Evolutionary conservation across 1,139 yeast genomes (phyloP), one percentile per base, ranked within the genome.

Genomic region (Zygoascus meyerae): DNA sequence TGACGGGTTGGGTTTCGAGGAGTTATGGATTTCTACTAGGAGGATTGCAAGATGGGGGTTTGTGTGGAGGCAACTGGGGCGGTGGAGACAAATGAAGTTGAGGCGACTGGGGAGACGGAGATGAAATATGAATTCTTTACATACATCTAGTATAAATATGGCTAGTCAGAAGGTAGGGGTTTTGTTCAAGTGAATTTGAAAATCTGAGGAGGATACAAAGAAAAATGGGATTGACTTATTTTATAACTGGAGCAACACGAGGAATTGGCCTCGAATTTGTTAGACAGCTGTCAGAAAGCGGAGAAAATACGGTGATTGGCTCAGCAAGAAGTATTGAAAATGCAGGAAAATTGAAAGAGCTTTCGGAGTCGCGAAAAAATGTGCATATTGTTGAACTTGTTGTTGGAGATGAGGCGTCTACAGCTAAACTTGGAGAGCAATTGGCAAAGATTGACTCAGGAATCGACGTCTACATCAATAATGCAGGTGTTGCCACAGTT

Each of bases 381-480:
- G 52, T 62, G 56, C 37, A 51, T 45, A 30, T 49, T 51, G 35
- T 59, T 45, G 54, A 48, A 46, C 46, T 62, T 5, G 68, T 64
- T 34, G 56, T 57, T 21, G 48, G 52, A 12, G 49, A 49, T 12
- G 48, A 46, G 10, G 55, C 51, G 2, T 52, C 59, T 6, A 55
- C 55, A 40, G 44, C 49, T 6, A 47, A 50, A 1, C 44, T 44
- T 2, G 50, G 55, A 0, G 45, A 44, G 5, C 62, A 61, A 35
- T 65, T 68, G 15, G 16, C 18, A 5, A 36, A 44, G 32, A 16
- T 46, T 21, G 40, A 40, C 14, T 47, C 40, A 10, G 42, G 44
- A 18, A 68, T 77, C 46, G 81, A 77, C 57, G 73, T 75, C 29
- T 74, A 74, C 48, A 74, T 75, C 42, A 77, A 78, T 50, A 76